Base-by-base conservation (phyloP, 768 basidiomycete genomes). In the Leccinum sublutescens region DNA sequence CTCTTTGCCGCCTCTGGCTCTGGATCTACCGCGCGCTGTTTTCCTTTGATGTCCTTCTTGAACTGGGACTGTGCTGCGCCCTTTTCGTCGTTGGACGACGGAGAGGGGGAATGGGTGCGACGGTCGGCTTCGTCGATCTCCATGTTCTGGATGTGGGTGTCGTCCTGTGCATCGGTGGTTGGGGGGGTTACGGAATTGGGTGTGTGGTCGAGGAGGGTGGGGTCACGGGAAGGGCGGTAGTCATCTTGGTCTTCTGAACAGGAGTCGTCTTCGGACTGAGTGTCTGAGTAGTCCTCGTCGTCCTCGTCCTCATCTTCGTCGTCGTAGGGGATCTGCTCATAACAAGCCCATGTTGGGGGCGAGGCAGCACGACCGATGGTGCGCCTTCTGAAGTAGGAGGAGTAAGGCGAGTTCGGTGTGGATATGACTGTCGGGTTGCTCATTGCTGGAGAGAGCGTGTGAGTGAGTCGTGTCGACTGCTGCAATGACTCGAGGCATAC, bases 301-400 rank as follows among this genome's bases (percentile, higher is more conserved):
- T 83, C 83, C 64, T 84, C 79, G 65, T 84, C 79, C 65, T 82
- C 84, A 72, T 65, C 64, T 4, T 83, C 83, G 69, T 85, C 79
- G 70, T 82, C 84, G 75, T 79, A 84, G 62, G 85, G 87, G 72
- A 92, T 92, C 82, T 92, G 89, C 80, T 93, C 91, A 74, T 92
- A 93, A 80, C 89, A 93, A 11, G 89, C 89, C 90, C 90, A 92
- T 0, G 89, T 91, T 25, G 91, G 89, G 2, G 91, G 91, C 3
- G 89, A 91, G 17, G 90, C 85, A 40, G 91, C 90, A 54, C 90
- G 83, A 23, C 91, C 90, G 64, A 91, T 84, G 45, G 83, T 82
- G 64, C 89, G 88, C 54, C 86, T 85, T 55, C 88, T 76, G 57
- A 79, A 87, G 76, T 68, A 73, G 47, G 73, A 67, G 9, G 68